Evolutionary conservation across 2,329 filamentous ascomycete species (phyloP).

Genomic region (Xylariaceae sp.): DNA sequence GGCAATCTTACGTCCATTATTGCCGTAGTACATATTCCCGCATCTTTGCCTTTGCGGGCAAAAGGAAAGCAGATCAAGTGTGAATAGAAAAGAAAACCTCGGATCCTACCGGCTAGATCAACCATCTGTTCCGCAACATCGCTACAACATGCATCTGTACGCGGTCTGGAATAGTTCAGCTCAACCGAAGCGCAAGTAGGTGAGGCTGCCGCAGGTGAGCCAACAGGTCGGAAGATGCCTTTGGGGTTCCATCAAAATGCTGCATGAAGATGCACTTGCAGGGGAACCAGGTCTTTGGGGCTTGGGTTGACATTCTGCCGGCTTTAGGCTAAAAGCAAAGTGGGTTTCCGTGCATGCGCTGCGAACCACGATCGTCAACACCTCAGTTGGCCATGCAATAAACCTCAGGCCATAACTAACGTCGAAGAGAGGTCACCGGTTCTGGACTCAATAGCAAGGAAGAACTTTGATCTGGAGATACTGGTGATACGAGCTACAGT

Average conservation of each 20-base stretch:
- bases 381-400: not conserved
- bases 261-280: not conserved
- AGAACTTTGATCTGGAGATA: not conserved
- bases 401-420: not conserved
- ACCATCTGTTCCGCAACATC: not conserved
- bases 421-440: not conserved
- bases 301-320: conserved; percentile 13
- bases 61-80: too few relatives aligned
- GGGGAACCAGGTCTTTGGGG: not conserved
- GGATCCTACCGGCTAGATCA: not conserved
- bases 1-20: too few relatives aligned
- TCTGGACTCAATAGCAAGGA: not conserved
- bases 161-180: not conserved
- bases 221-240: too few relatives aligned
- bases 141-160: not conserved
- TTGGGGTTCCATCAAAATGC: too few relatives aligned
- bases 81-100: not conserved
- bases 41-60: too few relatives aligned
- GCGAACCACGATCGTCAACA: conserved; percentile 1
- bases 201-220: not conserved
- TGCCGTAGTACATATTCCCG: too few relatives aligned
- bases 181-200: not conserved
- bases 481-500: not conserved
- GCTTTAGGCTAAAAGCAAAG: conserved; percentile 18
- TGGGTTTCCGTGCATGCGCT: conserved; percentile 3